Evolutionary conservation across 768 basidiomycete genomes (phyloP), one percentile per base, ranked within the genome.

Genomic region (Pisolithus albus): DNA sequence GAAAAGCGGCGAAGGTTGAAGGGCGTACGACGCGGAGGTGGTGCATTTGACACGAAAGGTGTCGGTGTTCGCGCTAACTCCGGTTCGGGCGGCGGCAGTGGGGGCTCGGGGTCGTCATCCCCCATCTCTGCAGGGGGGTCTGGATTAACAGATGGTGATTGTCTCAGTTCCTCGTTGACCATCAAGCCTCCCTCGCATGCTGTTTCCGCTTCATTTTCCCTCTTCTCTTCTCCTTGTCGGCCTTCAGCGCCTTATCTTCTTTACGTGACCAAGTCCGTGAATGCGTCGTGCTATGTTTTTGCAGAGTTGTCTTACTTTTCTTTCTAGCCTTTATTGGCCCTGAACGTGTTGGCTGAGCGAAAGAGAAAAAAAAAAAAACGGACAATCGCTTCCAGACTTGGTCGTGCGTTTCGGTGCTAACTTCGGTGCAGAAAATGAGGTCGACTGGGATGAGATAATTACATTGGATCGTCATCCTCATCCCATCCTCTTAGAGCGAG

Each of bases 401-500:
- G 73, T 70, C 32, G 73, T 74, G 45, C 89, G 84, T 53, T 76
- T n/a, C 75, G 75, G 60, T 18, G 10, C 40, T 7, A 41, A 11
- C 4, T 40, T 32, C 50, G 56, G 42, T 50, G 45, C 43, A 41
- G 53, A 47, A n/a, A 39, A 50, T 49, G 26, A 49, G 34, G 38
- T 8, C 23, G 7, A 23, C 19, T 36, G 18, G 40, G 8, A 36
- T 46, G 56, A 23, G 21, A 30, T 18, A 15, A 87, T 52, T 68
- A 96, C 94, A 84, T 64, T 13, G 94, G 94, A 67, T 94, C 84
- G 64, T 98, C 94, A 13, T 80, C 81, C 26, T 76, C 71, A 40
- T 92, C 89, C 94, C 94, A 98, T 1, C 88, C 91, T 50, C 83
- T 83, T 3, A 95, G 78, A 2, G 82, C 76, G 32, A 85, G 73